Evolutionary conservation across 1,284 basidiomycete genomes (phyloP).

Genomic region (Trichosporon coremiiforme): DNA sequence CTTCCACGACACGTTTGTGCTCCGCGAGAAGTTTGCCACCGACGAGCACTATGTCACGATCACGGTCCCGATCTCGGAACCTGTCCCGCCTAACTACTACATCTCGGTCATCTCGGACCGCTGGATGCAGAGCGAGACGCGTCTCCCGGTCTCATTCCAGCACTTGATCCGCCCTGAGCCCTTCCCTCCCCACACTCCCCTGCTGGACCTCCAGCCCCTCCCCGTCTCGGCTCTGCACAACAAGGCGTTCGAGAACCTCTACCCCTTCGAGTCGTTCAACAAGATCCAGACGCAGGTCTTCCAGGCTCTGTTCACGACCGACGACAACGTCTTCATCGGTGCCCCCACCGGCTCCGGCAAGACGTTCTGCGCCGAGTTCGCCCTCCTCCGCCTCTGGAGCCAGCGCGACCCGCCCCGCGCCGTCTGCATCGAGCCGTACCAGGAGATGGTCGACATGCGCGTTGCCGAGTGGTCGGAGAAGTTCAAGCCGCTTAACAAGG

Average conservation of each 20-base stretch:
- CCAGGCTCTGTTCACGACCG: conserved; percentile 93
- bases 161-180: conserved; percentile 96
- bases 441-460: conserved; percentile 91
- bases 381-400: conserved; percentile 87
- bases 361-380: conserved; percentile 96
- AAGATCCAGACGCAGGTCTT: conserved; percentile 99
- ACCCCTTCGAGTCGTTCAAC: conserved; percentile 86
- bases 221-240: conserved; percentile 90
- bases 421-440: conserved; percentile 94
- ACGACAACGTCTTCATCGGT: conserved; percentile 94
- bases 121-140: conserved; percentile 93
- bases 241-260: conserved; percentile 83
- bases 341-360: conserved; percentile 97
- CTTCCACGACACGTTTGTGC: conserved; percentile 89
- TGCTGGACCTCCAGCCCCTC: conserved; percentile 89
- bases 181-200: conserved; percentile 87
- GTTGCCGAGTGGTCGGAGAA: conserved; percentile 86
- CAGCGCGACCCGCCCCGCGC: conserved; percentile 80
- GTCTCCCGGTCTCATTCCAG: conserved; percentile 95
- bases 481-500: conserved; percentile 81
- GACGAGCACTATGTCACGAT: conserved; percentile 93
- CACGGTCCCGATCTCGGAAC: conserved; percentile 94
- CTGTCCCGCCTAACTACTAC: conserved; percentile 96
- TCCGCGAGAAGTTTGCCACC: conserved; percentile 86
- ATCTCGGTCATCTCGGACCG: conserved; percentile 92